Base-by-base conservation (phyloP, 108 stramenopile species). In the Pseudonitzschia multistriata region DNA sequence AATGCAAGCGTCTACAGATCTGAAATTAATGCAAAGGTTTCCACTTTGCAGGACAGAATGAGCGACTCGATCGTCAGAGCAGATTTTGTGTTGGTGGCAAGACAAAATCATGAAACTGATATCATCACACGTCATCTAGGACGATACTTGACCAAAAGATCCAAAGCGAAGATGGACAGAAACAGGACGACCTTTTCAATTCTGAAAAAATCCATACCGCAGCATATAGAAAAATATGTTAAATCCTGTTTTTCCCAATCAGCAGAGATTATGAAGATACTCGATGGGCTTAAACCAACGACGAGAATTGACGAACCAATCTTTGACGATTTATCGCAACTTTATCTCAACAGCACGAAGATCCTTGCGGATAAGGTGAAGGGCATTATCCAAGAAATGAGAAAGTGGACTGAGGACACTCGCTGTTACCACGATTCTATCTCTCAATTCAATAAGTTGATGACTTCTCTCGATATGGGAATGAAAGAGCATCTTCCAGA, bases 361-460 rank as follows among this genome's bases (percentile, higher is more conserved):
- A 13, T 50, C 25, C 57, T 85, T n/a, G 55, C 48, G 28, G 31
- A 39, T 5, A n/a, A 42, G 49, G 81, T 54, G 36, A 72, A 69
- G 1, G 63, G 53, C 19, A 47, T 42, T 19, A 21, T 73, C 0
- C 36, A 35, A 37, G n/a, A 2, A 8, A 5, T 71, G 0, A 54
- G 59, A 15, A 39, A 56, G 8, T 22, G 22, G 59, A 79, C 77
- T 1, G 49, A 30, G 11, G 71, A 71, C 25, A 11, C 33, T 33
- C 28, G 34, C 22, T 78, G 79, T 45, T 79, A 60, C 68, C 80
- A 81, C 55, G 83, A 86, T 70, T 59, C 67, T 5, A 76, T 83
- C 4, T 21, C 27, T 5, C 0, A 49, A 5, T 19, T 78, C 4
- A 34, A 37, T 3, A 25, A 36, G 10, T 47, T 78, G 49, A 22